Evolutionary conservation across 2,329 filamentous ascomycete species (phyloP), one percentile per base, ranked within the genome.

Genomic region (Tolypocladium tropicale): DNA sequence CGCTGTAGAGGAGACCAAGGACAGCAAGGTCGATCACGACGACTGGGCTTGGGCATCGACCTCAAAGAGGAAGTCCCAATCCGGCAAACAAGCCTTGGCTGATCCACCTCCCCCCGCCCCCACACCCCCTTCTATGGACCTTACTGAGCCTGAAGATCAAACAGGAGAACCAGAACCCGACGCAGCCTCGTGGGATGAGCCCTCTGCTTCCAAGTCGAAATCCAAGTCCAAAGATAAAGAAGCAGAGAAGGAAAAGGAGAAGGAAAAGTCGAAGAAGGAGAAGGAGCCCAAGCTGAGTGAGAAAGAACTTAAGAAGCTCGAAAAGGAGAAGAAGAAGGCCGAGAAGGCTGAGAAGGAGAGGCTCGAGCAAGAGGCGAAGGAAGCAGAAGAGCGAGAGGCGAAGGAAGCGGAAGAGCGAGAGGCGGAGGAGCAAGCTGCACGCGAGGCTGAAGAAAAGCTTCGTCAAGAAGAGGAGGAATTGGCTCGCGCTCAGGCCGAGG

Each of bases 271-370:
- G 49, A 67, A 73, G 36, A 72, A 76, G 16, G 43, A 48, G 7
- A 48, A 48, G 58, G 71, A 74, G 54, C 68, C 70, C 10, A 79
- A 76, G 64, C 67, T 79, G 46, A 74, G 65, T 64, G 76, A 77
- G 61, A 79, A 76, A 58, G 78, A 80, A 62, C 72, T 76, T 21
- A 75, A 77, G 62, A 78, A 78, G 62, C 75, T 78, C 25, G 77
- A 79, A 54, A 76, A 76, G 63, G 71, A 76, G 60, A 76, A 74
- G 64, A 72, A 71, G 33, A 74, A 75, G 62, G 68, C 69, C 16
- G 56, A 72, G 73, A 62, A 73, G 71, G 67, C 69, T 66, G 41
- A 72, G 68, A 65, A 68, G 59, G 66, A 71, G 66, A 59, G 61
- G 41, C 60, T 64, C 4, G 64, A 64, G 32, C 58, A 63, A 41